These are phyloP conservation scores for Erodium texanum DNA, from an alignment of 441 rosid genomes.

Conservation along the genomic window DNA sequence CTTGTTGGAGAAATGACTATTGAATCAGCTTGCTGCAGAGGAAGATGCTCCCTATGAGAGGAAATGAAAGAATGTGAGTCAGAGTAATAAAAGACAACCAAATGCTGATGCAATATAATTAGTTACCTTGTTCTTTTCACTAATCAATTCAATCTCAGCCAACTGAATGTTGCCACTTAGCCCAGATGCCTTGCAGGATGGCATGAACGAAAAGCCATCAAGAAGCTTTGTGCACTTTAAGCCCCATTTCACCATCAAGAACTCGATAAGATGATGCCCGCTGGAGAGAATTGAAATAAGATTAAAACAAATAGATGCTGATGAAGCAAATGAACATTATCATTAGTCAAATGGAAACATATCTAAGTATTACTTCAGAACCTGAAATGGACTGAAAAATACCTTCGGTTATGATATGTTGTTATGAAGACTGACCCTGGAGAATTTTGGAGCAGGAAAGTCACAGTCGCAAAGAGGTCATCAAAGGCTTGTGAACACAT, in stretches of 20 bases:
- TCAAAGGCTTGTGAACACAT: slow-evolving; percentile 50
- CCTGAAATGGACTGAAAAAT: slow-evolving; percentile 1
- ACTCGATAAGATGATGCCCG: slow-evolving; percentile 81
- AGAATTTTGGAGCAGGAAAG: slow-evolving; percentile 63
- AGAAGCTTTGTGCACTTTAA: slow-evolving; percentile 61
- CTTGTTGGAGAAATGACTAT: neutral
- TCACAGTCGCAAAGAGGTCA: slow-evolving; percentile 66
- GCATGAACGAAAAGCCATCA: slow-evolving; percentile 74
- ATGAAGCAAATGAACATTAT: slow-evolving; percentile 3
- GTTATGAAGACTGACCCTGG: slow-evolving; percentile 67
- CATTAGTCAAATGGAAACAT: neutral
- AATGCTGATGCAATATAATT: slow-evolving; percentile 9
- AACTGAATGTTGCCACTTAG: slow-evolving; percentile 70
- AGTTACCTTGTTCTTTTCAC: slow-evolving; percentile 22
- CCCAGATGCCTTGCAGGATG: slow-evolving; percentile 49
- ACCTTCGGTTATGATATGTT: slow-evolving; percentile 84
- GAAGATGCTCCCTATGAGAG: slow-evolving; percentile 17
- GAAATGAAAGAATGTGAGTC: slow-evolving; percentile 14
- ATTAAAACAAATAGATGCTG: neutral
- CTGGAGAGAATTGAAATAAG: slow-evolving; percentile 27
- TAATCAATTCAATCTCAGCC: slow-evolving; percentile 50
- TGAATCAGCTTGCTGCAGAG: slow-evolving; percentile 13
- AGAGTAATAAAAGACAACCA: slow-evolving; percentile 7
- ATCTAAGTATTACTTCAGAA: slow-evolving; percentile 5
- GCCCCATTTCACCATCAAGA: slow-evolving; percentile 80